These are phyloP conservation scores for Symbiodinium pilosum DNA, from an alignment of 73 alveolate species.

Conservation along the genomic window DNA sequence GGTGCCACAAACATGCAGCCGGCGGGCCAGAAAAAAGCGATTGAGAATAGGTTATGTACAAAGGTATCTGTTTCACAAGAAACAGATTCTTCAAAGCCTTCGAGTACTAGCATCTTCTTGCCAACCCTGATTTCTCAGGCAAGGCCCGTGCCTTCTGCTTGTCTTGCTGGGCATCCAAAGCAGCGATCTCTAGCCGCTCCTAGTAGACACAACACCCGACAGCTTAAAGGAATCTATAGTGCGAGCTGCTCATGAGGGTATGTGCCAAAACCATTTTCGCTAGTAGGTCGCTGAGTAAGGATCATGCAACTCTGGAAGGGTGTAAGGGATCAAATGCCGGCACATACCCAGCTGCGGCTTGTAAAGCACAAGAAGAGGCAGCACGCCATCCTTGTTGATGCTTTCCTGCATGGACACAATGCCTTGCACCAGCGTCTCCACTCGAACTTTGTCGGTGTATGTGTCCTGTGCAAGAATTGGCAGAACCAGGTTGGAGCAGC, in stretches of 20 bases:
- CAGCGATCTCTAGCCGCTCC: neutral
- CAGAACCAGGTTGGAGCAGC: neutral
- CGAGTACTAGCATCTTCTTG: neutral
- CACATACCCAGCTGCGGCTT: neutral
- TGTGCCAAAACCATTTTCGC: too few species aligned
- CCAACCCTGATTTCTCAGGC: neutral
- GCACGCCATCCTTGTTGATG: slow-evolving; percentile 37
- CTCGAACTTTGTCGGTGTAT: slow-evolving; percentile 56
- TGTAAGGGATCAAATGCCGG: neutral
- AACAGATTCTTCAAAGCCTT: too few species aligned
- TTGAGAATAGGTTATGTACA: neutral
- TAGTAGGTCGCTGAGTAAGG: too few species aligned
- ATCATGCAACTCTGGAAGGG: too few species aligned
- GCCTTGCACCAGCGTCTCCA: slow-evolving; percentile 39
- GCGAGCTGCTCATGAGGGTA: too few species aligned
- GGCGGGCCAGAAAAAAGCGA: too few species aligned
- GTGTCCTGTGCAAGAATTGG: slow-evolving; percentile 40
- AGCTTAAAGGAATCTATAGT: too few species aligned
- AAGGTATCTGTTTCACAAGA: too few species aligned
- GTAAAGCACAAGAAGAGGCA: neutral
- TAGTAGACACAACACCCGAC: too few species aligned
- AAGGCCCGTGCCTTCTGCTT: slow-evolving; percentile 5
- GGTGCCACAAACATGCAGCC: neutral
- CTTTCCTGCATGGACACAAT: slow-evolving; percentile 39
- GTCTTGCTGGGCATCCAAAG: neutral